These are phyloP conservation scores for Posidonia oceanica DNA, from an alignment of 116 monocot genomes.

Conservation along the genomic window DNA sequence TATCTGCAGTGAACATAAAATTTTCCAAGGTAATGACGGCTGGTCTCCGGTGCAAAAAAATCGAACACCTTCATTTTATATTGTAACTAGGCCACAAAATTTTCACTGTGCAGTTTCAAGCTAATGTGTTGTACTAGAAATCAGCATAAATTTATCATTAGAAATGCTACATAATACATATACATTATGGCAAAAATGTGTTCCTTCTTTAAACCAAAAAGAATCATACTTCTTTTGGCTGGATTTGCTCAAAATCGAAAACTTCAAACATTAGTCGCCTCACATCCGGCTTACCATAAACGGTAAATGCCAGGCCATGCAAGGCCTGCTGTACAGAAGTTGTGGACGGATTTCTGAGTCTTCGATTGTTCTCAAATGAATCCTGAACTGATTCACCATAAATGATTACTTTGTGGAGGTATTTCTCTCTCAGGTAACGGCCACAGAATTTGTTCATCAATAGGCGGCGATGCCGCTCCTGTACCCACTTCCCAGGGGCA, in stretches of 20 bases:
- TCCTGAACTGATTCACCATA: constrained; percentile 70
- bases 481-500: constrained; percentile 84
- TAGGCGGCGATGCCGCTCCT: constrained; percentile 70
- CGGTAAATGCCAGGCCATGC: constrained; percentile 71
- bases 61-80: too few relatives aligned
- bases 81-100: too few relatives aligned
- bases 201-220: background rate
- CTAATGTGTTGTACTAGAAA: background rate
- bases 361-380: constrained; percentile 75
- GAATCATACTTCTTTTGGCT: constrained; percentile 60
- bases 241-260: constrained; percentile 89
- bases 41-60: too few relatives aligned
- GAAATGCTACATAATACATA: background rate
- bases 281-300: constrained; percentile 94
- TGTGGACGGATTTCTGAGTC: constrained; percentile 72
- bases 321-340: constrained; percentile 85
- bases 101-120: too few relatives aligned
- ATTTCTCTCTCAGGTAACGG: constrained; percentile 72
- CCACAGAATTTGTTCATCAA: constrained; percentile 95
- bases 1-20: too few relatives aligned
- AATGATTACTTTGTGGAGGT: constrained; percentile 69
- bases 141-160: background rate
- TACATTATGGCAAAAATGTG: constrained; percentile 1
- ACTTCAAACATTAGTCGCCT: constrained; percentile 94
- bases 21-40: too few relatives aligned